Percentiles rank a stretch among this genome's conserved stretches.
Evolutionary conservation across 768 basidiomycete species (phyloP).

Genomic region (Termitomyces sp.): DNA sequence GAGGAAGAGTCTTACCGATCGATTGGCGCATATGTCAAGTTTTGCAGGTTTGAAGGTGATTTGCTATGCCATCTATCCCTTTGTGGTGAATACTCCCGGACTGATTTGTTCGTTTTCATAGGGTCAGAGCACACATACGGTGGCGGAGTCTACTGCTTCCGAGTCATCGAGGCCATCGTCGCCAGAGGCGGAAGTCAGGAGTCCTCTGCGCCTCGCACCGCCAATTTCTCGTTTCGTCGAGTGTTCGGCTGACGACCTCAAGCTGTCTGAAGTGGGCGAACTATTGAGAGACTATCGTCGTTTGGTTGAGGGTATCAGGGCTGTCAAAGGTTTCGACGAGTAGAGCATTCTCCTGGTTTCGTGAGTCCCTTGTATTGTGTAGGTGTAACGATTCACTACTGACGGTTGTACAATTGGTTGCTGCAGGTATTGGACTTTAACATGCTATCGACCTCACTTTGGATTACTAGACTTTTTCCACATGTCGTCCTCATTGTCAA

Average conservation of each 20-base stretch:
- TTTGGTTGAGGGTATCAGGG: constrained; percentile 65
- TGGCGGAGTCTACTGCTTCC: constrained; percentile 31
- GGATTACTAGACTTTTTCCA: background rate
- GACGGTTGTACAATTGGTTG: background rate
- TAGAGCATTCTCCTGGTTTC: constrained; percentile 13
- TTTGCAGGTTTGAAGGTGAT: constrained; percentile 44
- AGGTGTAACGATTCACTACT: background rate
- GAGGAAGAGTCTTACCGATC: constrained; percentile 76
- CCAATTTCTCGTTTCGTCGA: constrained; percentile 72
- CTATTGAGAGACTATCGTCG: constrained; percentile 80
- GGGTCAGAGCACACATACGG: constrained; percentile 22
- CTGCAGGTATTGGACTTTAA: background rate
- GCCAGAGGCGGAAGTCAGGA: constrained; percentile 17
- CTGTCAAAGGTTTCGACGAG: constrained; percentile 54
- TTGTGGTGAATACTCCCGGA: background rate
- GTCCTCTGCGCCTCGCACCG: constrained; percentile 43
- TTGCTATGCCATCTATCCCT: background rate
- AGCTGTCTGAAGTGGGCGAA: constrained; percentile 75
- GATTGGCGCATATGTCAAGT: constrained; percentile 76
- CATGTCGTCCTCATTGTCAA: background rate
- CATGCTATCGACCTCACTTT: background rate
- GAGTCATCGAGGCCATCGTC: constrained; percentile 37
- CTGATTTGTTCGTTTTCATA: constrained; percentile 1
- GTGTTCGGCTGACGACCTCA: constrained; percentile 72
- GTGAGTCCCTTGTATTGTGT: background rate